Percentiles rank a stretch among this genome's conserved stretches.
These are phyloP conservation scores for Fusarium coicis DNA, from an alignment of 2,329 filamentous ascomycete genomes.

Conservation along the genomic window DNA sequence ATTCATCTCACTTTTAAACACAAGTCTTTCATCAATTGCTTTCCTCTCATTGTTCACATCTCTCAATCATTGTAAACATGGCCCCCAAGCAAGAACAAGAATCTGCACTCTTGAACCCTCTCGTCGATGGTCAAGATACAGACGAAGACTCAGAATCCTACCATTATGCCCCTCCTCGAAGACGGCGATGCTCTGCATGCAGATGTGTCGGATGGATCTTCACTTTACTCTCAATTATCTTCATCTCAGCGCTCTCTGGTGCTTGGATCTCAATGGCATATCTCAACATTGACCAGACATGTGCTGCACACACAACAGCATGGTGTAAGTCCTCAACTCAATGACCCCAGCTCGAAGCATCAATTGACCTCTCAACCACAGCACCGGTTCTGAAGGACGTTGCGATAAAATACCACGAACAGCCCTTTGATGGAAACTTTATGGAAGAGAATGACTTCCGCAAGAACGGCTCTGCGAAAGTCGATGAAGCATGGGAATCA, in stretches of 20 bases:
- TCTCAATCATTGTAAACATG: slow-evolving; percentile 15
- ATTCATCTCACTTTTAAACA: not conserved
- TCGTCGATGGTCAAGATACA: slow-evolving; percentile 21
- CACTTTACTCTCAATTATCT: slow-evolving; percentile 3
- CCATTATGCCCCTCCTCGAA: slow-evolving; percentile 23
- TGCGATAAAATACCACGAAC: slow-evolving; percentile 45
- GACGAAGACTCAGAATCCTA: slow-evolving; percentile 35
- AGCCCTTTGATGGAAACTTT: slow-evolving; percentile 67
- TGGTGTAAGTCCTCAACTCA: slow-evolving; percentile 48
- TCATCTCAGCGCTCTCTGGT: slow-evolving; percentile 31
- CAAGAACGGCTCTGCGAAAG: slow-evolving; percentile 59
- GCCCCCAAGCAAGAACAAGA: slow-evolving; percentile 38
- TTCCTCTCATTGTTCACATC: not conserved
- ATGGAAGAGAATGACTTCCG: slow-evolving; percentile 65
- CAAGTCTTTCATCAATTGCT: not conserved
- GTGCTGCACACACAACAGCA: slow-evolving; percentile 48
- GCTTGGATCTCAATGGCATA: slow-evolving; percentile 38
- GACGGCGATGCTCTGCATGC: slow-evolving; percentile 24
- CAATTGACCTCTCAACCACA: slow-evolving; percentile 16
- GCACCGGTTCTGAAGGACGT: slow-evolving; percentile 51
- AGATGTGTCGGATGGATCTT: slow-evolving; percentile 25
- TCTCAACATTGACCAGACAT: slow-evolving; percentile 38
- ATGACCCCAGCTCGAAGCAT: rapidly evolving
- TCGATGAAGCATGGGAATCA: slow-evolving; percentile 66
- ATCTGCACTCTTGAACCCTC: slow-evolving; percentile 27